Conservation (phyloP, 2,329 filamentous ascomycete species). For the Phialophora tarda region DNA sequence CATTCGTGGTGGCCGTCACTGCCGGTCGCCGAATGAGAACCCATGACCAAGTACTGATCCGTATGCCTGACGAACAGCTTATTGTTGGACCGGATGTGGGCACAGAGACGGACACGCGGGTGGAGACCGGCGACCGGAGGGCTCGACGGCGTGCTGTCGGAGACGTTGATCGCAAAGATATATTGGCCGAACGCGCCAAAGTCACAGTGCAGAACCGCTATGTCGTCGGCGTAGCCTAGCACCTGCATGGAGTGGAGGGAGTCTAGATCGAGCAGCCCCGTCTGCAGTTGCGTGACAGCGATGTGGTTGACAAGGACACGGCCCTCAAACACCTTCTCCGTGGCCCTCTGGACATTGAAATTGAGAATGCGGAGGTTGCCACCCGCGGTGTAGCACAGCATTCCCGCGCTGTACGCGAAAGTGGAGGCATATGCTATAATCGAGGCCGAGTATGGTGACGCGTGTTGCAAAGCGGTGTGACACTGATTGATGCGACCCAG, state of each 20-base stretch:
- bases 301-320: constrained; percentile 47
- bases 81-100: constrained; percentile 53
- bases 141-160: constrained; percentile 15
- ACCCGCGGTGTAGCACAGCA: constrained; percentile 67
- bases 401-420: constrained; percentile 68
- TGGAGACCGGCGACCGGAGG: constrained; percentile 16
- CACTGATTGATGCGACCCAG: constrained; percentile 63
- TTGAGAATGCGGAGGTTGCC: constrained; percentile 64
- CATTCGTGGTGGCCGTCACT: constrained; percentile 66
- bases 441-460: constrained; percentile 66
- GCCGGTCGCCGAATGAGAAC: constrained; percentile 63
- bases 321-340: constrained; percentile 64
- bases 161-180: constrained; percentile 60
- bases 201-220: constrained; percentile 64
- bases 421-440: constrained; percentile 65
- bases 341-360: constrained; percentile 55
- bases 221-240: constrained; percentile 62
- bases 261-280: constrained; percentile 34
- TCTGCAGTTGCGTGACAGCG: not conserved
- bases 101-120: constrained; percentile 50
- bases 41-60: constrained; percentile 66
- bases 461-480: constrained; percentile 60
- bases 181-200: constrained; percentile 52
- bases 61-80: constrained; percentile 73
- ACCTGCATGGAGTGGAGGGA: constrained; percentile 50